Conservation (phyloP, 228 moss, liverwort and hornwort genomes). For the Sphagnum magellanicum region DNA sequence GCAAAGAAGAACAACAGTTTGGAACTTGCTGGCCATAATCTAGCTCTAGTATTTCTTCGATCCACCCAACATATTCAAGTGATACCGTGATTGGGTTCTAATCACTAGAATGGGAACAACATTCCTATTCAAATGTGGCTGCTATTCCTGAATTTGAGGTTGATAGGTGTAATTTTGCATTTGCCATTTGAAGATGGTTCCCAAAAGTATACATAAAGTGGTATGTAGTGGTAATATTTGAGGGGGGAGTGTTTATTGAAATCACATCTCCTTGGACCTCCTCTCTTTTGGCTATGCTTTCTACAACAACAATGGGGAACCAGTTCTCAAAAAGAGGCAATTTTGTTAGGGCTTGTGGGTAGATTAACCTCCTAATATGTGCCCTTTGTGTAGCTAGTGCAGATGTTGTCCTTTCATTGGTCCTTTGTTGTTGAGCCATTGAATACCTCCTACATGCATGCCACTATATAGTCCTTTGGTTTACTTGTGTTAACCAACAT, state of each 20-base stretch:
- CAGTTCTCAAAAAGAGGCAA: not conserved
- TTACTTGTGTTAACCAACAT: no score
- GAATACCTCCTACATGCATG: not conserved
- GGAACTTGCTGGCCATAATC: not conserved
- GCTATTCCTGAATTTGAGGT: not conserved
- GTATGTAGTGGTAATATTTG: not conserved
- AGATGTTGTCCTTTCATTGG: not conserved
- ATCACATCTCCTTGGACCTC: no score
- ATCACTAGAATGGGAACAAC: not conserved
- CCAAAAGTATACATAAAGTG: not conserved
- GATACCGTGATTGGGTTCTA: not conserved
- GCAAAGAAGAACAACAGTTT: not conserved
- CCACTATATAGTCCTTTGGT: no score
- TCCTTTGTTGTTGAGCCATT: not conserved
- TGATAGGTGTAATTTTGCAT: not conserved
- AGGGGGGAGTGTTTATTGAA: not conserved
- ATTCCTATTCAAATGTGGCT: not conserved
- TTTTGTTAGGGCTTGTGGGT: not conserved
- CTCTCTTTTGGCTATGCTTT: not conserved
- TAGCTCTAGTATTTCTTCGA: not conserved
- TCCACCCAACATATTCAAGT: not conserved
- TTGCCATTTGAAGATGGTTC: not conserved
- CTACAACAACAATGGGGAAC: not conserved
- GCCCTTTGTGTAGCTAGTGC: not conserved
- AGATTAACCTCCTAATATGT: not conserved